Percentiles rank a stretch among this genome's conserved stretches.
These are phyloP conservation scores for Diaporthe destruens DNA, from an alignment of 2,329 filamentous ascomycete genomes.

Conservation along the genomic window DNA sequence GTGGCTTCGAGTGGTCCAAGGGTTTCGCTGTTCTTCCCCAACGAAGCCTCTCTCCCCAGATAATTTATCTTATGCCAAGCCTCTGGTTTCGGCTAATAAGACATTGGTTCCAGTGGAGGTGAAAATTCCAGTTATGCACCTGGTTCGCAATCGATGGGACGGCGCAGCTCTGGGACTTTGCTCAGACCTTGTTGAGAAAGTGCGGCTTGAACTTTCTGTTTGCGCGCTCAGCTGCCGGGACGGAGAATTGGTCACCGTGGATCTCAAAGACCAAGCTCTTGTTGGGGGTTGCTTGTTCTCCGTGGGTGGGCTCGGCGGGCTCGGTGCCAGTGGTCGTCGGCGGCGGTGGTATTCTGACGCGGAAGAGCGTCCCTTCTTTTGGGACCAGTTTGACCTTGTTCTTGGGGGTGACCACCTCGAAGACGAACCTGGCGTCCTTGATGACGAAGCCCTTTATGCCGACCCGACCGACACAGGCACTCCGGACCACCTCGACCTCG, in stretches of 20 bases:
- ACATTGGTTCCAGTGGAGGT: no score
- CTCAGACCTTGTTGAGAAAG: slow-evolving; percentile 79
- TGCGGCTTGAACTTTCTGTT: slow-evolving; percentile 94
- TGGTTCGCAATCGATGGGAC: no score
- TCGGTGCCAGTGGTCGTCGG: slow-evolving; percentile 44
- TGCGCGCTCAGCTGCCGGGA: slow-evolving; percentile 84
- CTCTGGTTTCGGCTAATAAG: not conserved
- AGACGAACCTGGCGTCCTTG: slow-evolving; percentile 86
- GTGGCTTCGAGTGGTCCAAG: not conserved
- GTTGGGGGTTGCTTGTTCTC: slow-evolving; percentile 36
- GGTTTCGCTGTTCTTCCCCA: not conserved
- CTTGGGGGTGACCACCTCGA: slow-evolving; percentile 83
- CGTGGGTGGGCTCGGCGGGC: slow-evolving; percentile 42
- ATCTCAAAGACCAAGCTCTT: slow-evolving; percentile 79
- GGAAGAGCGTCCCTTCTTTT: slow-evolving; percentile 91
- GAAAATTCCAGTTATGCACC: no score
- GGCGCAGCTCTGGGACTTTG: not conserved
- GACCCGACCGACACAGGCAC: slow-evolving; percentile 83
- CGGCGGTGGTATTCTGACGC: slow-evolving; percentile 74
- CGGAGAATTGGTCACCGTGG: slow-evolving; percentile 87
- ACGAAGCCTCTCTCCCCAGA: no score
- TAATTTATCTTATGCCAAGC: not conserved
- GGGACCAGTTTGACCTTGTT: slow-evolving; percentile 83
- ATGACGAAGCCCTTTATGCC: slow-evolving; percentile 89
- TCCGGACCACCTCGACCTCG: slow-evolving; percentile 83